These are phyloP conservation scores for Alternaria ventricosa DNA, from an alignment of 2,329 filamentous ascomycete genomes.

Conservation along the genomic window DNA sequence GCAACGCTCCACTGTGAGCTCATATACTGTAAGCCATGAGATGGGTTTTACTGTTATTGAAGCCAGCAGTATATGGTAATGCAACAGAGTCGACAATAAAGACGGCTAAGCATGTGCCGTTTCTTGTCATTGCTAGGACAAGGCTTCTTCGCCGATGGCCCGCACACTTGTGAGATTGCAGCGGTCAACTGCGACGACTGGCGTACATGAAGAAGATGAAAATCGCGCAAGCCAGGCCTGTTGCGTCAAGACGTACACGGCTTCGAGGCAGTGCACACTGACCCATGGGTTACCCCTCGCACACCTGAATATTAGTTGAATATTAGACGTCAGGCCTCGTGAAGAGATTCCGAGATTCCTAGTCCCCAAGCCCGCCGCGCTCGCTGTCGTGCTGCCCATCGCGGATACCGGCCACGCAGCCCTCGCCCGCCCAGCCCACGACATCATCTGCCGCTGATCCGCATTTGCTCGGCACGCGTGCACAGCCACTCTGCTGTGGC, in stretches of 20 bases:
- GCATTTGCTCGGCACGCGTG: slow-evolving; percentile 5
- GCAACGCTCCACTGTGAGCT: background rate
- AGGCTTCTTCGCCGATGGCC: background rate
- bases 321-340: slow-evolving; percentile 5
- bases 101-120: background rate
- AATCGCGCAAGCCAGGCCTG: slow-evolving; percentile 17
- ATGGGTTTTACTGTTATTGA: too few relatives aligned
- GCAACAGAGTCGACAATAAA: background rate
- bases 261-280: slow-evolving; percentile 13
- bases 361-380: background rate
- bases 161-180: slow-evolving; percentile 1
- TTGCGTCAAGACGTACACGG: slow-evolving; percentile 14
- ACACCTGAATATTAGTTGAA: slow-evolving; percentile 12
- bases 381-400: slow-evolving; percentile 1
- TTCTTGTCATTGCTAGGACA: background rate
- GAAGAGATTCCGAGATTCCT: background rate
- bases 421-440: slow-evolving; percentile 2
- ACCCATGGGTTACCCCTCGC: slow-evolving; percentile 12
- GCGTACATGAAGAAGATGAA: slow-evolving; percentile 14
- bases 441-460: slow-evolving; percentile 9
- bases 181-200: slow-evolving; percentile 17
- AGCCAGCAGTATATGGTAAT: too few relatives aligned
- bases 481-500: slow-evolving; percentile 15
- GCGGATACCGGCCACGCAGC: slow-evolving; percentile 6
- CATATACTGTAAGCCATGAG: background rate